These are phyloP conservation scores for Chlorella sp. DNA, from an alignment of 139 green algal species.

Conservation along the genomic window DNA sequence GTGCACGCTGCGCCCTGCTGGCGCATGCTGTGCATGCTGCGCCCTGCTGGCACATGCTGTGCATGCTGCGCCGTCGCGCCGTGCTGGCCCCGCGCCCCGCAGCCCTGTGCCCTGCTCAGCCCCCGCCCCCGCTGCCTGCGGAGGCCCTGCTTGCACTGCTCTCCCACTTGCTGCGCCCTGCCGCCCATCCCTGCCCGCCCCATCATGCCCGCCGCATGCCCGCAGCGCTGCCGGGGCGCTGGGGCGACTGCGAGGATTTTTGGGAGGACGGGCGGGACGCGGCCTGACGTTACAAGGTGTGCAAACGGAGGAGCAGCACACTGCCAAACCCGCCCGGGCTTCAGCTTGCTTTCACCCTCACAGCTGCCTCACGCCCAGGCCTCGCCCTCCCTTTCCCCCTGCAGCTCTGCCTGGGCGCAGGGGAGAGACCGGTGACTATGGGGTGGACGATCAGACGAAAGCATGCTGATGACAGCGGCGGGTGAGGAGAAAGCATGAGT, in stretches of 20 bases:
- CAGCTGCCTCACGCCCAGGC: too few species aligned
- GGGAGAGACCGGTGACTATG: not conserved
- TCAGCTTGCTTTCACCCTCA: too few species aligned
- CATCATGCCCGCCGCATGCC: not conserved
- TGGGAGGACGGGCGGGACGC: too few species aligned
- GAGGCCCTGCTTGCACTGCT: too few species aligned
- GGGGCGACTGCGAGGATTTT: constrained; percentile 3
- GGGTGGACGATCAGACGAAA: too few species aligned
- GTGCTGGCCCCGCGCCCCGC: too few species aligned
- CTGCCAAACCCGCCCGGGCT: too few species aligned
- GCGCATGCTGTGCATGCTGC: not conserved
- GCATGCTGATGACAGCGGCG: too few species aligned
- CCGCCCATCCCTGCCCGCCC: not conserved
- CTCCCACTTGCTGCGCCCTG: not conserved
- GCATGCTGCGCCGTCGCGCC: not conserved
- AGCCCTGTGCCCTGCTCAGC: too few species aligned
- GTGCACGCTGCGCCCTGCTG: not conserved
- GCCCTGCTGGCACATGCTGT: not conserved
- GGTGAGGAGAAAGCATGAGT: not conserved
- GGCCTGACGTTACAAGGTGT: too few species aligned
- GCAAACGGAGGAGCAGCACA: too few species aligned
- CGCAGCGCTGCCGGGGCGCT: not conserved
- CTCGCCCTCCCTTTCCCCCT: not conserved
- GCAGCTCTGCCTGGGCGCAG: not conserved
- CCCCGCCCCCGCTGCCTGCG: not conserved